Evolutionary conservation across 495 filamentous ascomycete species (phyloP).

Genomic region (Penicillium cataractarum): DNA sequence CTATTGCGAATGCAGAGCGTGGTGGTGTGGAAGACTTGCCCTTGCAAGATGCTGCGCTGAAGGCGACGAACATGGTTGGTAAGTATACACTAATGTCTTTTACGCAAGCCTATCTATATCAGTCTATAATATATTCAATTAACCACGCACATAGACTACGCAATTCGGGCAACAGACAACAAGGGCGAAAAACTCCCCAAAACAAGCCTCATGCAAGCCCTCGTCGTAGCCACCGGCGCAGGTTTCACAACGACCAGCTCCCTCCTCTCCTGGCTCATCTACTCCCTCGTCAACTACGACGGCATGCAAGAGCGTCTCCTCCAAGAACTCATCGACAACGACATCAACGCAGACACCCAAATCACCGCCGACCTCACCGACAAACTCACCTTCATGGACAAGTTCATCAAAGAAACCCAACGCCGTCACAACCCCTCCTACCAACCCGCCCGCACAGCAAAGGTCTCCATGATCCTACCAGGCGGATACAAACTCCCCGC

Average conservation of each 20-base stretch:
- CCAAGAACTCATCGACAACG: slow-evolving; percentile 57
- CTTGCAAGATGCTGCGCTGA: slow-evolving; percentile 52
- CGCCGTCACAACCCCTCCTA: slow-evolving; percentile 57
- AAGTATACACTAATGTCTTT: slow-evolving; percentile 7
- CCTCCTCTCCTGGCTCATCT: slow-evolving; percentile 52
- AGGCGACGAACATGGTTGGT: slow-evolving; percentile 45
- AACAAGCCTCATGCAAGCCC: slow-evolving; percentile 28
- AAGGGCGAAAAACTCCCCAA: slow-evolving; percentile 54
- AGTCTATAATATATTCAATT: neutral
- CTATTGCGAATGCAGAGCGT: slow-evolving; percentile 31
- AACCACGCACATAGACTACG: slow-evolving; percentile 38
- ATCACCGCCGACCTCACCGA: slow-evolving; percentile 32
- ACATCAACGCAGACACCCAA: slow-evolving; percentile 35
- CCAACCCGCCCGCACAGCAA: slow-evolving; percentile 56
- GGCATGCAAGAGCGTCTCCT: slow-evolving; percentile 55
- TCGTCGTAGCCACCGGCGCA: slow-evolving; percentile 33
- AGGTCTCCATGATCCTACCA: slow-evolving; percentile 52
- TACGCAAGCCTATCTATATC: neutral
- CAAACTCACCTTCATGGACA: slow-evolving; percentile 49
- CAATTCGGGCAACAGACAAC: slow-evolving; percentile 49
- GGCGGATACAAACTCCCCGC: slow-evolving; percentile 55
- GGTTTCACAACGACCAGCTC: slow-evolving; percentile 34
- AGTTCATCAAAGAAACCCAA: slow-evolving; percentile 60
- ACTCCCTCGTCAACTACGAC: slow-evolving; percentile 49
- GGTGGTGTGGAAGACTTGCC: slow-evolving; percentile 43